Evolutionary conservation across 352 stramenopile genomes (phyloP).

Genomic region (Globisporangium recalcitrans): DNA sequence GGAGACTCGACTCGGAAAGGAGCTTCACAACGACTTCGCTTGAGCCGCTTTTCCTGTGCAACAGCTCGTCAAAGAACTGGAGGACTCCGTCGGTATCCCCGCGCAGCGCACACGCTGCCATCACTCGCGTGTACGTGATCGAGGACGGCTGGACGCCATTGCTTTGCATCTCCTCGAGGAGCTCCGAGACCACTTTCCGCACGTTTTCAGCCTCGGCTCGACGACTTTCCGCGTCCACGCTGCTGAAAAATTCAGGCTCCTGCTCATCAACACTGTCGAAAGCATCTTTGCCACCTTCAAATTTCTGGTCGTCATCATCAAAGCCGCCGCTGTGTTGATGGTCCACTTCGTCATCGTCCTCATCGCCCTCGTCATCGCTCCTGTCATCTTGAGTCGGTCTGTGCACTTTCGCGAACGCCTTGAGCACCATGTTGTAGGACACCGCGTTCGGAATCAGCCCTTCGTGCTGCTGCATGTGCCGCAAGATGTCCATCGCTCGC

Average conservation of each 20-base stretch:
- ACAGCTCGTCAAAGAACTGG: constrained; percentile 27
- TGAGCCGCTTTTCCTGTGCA: not conserved
- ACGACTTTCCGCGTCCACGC: not conserved
- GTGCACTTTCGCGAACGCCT: constrained; percentile 35
- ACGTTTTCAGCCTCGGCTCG: constrained; percentile 4
- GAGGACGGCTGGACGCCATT: constrained; percentile 9
- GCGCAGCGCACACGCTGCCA: constrained; percentile 38
- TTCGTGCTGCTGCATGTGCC: constrained; percentile 28
- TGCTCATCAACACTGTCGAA: constrained; percentile 5
- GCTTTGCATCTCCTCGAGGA: constrained; percentile 35
- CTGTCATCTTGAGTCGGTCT: constrained; percentile 18
- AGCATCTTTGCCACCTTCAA: not conserved
- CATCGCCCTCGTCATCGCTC: constrained; percentile 18
- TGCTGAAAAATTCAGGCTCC: not conserved
- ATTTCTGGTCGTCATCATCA: not conserved
- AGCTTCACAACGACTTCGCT: constrained; percentile 10
- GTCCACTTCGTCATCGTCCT: constrained; percentile 16
- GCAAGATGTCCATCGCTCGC: constrained; percentile 37
- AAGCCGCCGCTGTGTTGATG: constrained; percentile 12
- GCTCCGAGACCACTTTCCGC: constrained; percentile 11
- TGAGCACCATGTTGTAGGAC: constrained; percentile 57
- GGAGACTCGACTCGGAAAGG: constrained; percentile 33
- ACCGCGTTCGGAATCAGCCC: constrained; percentile 29
- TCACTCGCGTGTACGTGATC: constrained; percentile 29
- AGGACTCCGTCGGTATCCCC: constrained; percentile 35